phyloP scores from a whole-genome alignment of 1,284 basidiomycete genomes.

The Leucoagaricus sp. region DNA sequence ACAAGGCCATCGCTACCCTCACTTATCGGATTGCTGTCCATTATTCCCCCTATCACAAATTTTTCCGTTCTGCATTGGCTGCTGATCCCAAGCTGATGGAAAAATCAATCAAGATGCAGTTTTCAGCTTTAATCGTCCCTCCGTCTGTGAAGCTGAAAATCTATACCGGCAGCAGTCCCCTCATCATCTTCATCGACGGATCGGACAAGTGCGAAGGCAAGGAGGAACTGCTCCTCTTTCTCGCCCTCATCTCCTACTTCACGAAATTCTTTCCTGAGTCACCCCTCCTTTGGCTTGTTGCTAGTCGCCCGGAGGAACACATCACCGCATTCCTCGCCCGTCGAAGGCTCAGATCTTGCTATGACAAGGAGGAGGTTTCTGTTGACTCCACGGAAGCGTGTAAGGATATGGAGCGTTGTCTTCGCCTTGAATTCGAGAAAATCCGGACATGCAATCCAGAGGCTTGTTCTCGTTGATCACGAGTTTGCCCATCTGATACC shows the following conservation, averaged over 20 bases:
- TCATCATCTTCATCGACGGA: neutral
- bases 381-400: neutral
- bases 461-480: constrained; percentile 75
- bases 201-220: neutral
- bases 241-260: neutral
- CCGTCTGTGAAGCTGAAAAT: neutral
- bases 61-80: neutral
- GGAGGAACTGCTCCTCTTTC: neutral
- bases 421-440: neutral
- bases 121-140: neutral
- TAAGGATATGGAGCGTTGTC: neutral
- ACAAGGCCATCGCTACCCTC: neutral
- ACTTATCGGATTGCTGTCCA: constrained; percentile 1
- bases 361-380: neutral
- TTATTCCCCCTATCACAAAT: neutral
- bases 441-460: constrained; percentile 21
- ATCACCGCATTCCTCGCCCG: neutral
- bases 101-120: neutral
- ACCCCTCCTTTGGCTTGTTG: neutral
- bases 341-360: neutral
- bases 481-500: constrained; percentile 65
- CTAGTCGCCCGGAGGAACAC: neutral
- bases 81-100: neutral
- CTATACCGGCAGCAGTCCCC: neutral
- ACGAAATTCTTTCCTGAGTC: neutral